Evolutionary conservation across 345 rosid species (phyloP).

Genomic region (Turnera subulata): DNA sequence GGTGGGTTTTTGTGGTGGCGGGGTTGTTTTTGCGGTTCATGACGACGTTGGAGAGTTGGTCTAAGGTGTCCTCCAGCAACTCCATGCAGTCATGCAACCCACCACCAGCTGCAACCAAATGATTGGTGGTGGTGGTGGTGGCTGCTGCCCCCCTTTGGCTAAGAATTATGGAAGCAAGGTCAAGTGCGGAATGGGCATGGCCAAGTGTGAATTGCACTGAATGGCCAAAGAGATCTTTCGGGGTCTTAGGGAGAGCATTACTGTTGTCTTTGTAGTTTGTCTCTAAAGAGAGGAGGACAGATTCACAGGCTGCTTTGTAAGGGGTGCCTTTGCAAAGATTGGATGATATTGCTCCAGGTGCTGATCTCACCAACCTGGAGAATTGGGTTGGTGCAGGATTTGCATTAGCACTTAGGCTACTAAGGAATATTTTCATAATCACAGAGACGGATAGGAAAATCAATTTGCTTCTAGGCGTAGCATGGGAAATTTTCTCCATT

Average conservation of each 20-base stretch:
- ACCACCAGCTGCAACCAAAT: slow-evolving; percentile 7
- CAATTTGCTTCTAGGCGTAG: background rate
- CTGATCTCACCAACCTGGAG: slow-evolving; percentile 35
- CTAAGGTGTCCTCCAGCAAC: slow-evolving; percentile 45
- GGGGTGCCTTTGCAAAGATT: slow-evolving; percentile 4
- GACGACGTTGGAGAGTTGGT: slow-evolving; percentile 33
- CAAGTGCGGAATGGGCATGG: slow-evolving; percentile 33
- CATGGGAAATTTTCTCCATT: slow-evolving; percentile 8
- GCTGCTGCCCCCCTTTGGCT: slow-evolving; percentile 6
- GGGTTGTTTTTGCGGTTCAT: background rate
- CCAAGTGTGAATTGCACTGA: slow-evolving; percentile 29
- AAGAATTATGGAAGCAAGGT: slow-evolving; percentile 19
- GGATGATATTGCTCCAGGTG: background rate
- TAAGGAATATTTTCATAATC: background rate
- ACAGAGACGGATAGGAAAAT: background rate
- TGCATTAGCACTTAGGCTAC: background rate
- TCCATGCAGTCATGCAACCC: slow-evolving; percentile 43
- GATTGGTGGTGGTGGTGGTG: slow-evolving; percentile 10
- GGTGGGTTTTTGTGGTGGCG: background rate
- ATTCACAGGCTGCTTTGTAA: slow-evolving; percentile 13
- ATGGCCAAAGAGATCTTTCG: slow-evolving; percentile 24
- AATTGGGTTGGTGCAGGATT: slow-evolving; percentile 32
- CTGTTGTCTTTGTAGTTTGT: background rate
- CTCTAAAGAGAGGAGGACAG: background rate
- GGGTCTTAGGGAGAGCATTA: slow-evolving; percentile 2